Percentiles rank a stretch among this genome's conserved stretches.
phyloP scores from a whole-genome alignment of 179 eudicot species.

The Dionaea muscipula region DNA sequence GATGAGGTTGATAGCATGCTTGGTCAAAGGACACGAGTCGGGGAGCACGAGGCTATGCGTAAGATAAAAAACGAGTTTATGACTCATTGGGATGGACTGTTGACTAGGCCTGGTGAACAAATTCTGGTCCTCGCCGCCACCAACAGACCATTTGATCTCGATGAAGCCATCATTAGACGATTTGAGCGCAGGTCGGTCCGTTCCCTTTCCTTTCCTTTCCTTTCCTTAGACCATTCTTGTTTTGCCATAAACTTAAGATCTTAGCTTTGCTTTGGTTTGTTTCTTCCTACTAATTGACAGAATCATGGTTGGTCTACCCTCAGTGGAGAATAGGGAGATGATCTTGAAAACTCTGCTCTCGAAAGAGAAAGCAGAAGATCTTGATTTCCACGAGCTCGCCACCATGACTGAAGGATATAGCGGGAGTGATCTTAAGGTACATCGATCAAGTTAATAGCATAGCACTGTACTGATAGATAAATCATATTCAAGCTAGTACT shows the following conservation, averaged over 20 bases:
- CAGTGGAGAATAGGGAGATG: conserved; percentile 68
- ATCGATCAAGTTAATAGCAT: conserved; percentile 1
- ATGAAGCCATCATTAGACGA: conserved; percentile 87
- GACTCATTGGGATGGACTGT: conserved; percentile 89
- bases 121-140: conserved; percentile 95
- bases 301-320: conserved; percentile 81
- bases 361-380: conserved; percentile 54
- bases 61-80: conserved; percentile 90
- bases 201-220: too few species aligned
- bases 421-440: conserved; percentile 92
- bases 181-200: conserved; percentile 94
- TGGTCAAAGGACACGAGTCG: conserved; percentile 81
- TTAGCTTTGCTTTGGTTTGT: too few species aligned
- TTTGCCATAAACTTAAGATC: too few species aligned
- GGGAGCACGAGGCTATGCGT: conserved; percentile 98
- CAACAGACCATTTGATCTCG: conserved; percentile 90
- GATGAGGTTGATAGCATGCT: conserved; percentile 98
- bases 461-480: too few species aligned
- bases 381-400: conserved; percentile 78
- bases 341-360: conserved; percentile 68
- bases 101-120: conserved; percentile 69
- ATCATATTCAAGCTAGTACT: background rate
- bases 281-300: conserved; percentile 25
- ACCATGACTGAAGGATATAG: conserved; percentile 85
- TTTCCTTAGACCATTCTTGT: too few species aligned